These are phyloP conservation scores for Teratosphaeria nubilosa DNA, from an alignment of 2,329 filamentous ascomycete species.

Conservation along the genomic window DNA sequence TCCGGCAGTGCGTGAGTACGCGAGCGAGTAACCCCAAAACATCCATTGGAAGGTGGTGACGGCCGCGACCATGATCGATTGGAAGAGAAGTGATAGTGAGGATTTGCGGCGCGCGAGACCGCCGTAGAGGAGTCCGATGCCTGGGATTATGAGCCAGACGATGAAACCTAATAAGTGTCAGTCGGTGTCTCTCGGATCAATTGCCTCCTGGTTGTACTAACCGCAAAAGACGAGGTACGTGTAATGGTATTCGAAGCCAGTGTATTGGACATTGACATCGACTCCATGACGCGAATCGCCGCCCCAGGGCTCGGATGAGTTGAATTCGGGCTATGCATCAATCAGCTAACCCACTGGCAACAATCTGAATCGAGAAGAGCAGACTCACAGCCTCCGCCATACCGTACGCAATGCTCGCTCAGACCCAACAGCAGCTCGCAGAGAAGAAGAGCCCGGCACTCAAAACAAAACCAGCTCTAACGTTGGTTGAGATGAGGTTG, in stretches of 20 bases:
- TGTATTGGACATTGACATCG: conserved; percentile 50
- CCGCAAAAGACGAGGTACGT: conserved; percentile 48
- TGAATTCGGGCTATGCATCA: conserved; percentile 1
- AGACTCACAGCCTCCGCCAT: not conserved
- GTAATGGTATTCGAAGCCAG: conserved; percentile 51
- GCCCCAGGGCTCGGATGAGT: conserved; percentile 36
- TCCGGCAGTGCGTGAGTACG: conserved; percentile 50
- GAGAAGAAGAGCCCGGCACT: too few relatives aligned
- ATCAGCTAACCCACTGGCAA: not conserved
- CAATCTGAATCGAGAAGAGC: not conserved
- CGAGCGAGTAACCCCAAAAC: conserved; percentile 54
- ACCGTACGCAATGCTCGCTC: not conserved
- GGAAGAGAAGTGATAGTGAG: conserved; percentile 52
- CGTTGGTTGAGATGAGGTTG: not conserved
- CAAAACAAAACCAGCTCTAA: not conserved
- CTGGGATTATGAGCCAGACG: conserved; percentile 58
- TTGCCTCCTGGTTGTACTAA: not conserved
- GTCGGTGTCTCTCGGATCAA: conserved; percentile 5
- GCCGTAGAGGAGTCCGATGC: conserved; percentile 55
- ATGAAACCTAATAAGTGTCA: conserved; percentile 33
- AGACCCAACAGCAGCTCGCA: not conserved
- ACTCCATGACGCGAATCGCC: conserved; percentile 40
- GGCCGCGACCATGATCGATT: conserved; percentile 48
- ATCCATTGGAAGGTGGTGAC: conserved; percentile 52
- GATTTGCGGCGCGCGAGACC: conserved; percentile 54